Conservation (phyloP, 192 early-diverging fungal species). For the Geranomyces michiganensis region DNA sequence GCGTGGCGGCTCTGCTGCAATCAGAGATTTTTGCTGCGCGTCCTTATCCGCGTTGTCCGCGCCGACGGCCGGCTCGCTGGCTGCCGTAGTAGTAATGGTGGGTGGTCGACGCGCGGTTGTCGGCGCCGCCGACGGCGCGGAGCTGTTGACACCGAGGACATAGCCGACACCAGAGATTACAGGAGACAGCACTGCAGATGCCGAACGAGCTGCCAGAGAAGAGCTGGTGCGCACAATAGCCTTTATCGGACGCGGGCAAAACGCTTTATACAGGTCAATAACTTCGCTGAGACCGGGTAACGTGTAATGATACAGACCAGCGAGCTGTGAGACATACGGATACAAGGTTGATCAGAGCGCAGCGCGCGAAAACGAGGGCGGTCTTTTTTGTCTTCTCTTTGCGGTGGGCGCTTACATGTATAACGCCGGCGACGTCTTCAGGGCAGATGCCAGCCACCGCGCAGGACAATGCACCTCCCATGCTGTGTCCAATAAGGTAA, state of each 20-base stretch:
- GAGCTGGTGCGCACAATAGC: slow-evolving; percentile 26
- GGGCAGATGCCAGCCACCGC: slow-evolving; percentile 48
- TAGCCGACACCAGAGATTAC: slow-evolving; percentile 15
- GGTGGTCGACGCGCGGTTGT: background rate
- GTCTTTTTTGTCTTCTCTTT: background rate
- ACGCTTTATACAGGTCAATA: slow-evolving; percentile 42
- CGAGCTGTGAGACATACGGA: slow-evolving; percentile 22
- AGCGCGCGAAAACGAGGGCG: background rate
- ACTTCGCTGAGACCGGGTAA: slow-evolving; percentile 43
- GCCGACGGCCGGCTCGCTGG: background rate
- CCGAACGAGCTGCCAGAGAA: slow-evolving; percentile 32
- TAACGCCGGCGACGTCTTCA: slow-evolving; percentile 50
- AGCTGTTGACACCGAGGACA: slow-evolving; percentile 13
- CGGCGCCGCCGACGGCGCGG: background rate
- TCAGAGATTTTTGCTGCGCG: background rate
- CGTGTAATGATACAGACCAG: slow-evolving; percentile 48
- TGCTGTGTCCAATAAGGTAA: slow-evolving; percentile 51
- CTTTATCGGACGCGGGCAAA: slow-evolving; percentile 35
- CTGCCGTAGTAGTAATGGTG: background rate
- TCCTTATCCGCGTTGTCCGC: background rate
- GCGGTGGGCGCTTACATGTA: slow-evolving; percentile 38
- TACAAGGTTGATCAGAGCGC: background rate
- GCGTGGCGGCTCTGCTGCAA: background rate
- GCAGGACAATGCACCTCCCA: slow-evolving; percentile 55
- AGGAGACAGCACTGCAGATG: slow-evolving; percentile 32